Base-by-base conservation (phyloP, 2,329 filamentous ascomycete species). In the Tolypocladium capitatum region DNA sequence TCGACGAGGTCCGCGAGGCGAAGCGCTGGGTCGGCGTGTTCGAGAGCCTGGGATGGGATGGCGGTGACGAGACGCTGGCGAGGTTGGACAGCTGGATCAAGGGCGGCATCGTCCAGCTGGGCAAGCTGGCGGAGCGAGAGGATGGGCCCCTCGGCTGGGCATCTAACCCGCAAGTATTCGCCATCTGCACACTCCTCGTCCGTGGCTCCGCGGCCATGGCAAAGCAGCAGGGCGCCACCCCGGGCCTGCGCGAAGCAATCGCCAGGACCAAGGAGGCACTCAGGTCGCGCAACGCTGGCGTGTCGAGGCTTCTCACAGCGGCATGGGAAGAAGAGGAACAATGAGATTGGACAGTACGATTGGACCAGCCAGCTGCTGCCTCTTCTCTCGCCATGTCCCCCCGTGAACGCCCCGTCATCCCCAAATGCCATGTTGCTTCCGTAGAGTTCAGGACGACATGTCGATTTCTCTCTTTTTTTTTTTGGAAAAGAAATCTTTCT, bases 1-100 rank as follows among this genome's bases (percentile, higher is more conserved):
- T 91, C 45, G 91, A 97, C 61, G 82, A 89, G 55, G 78, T 87
- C 6, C 73, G 81, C 43, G 90, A 96, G 62, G 72, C 81, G 4
- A 67, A 73, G 18, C 62, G 80, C n/a, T 96, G 89, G 88, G 66
- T 73, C 0, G 63, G 62, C 16, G 68, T 78, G 3, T 66, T 85
- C 30, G 49, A 55, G 18, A 42, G 48, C 35, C 28, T 65, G 32
- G 24, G 47, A 5, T 59, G 55, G 53, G 47, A 53, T 4, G 47
- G 43, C 3, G 48, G 56, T 1, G 60, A 58, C 9, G 47, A 48
- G 1, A 56, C 48, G 28, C 57, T 65, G 14, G 27, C 46, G 14
- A 49, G 57, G 7, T 52, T 74, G 30, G 57, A 56, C 1, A 45
- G 34, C 1, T 86, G 82, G 80, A 65, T 74, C 0, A 52, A 57